Percentiles rank a stretch among this genome's conserved stretches.
Evolutionary conservation across 768 basidiomycete genomes (phyloP).

Genomic region (Boletus reticulatus): DNA sequence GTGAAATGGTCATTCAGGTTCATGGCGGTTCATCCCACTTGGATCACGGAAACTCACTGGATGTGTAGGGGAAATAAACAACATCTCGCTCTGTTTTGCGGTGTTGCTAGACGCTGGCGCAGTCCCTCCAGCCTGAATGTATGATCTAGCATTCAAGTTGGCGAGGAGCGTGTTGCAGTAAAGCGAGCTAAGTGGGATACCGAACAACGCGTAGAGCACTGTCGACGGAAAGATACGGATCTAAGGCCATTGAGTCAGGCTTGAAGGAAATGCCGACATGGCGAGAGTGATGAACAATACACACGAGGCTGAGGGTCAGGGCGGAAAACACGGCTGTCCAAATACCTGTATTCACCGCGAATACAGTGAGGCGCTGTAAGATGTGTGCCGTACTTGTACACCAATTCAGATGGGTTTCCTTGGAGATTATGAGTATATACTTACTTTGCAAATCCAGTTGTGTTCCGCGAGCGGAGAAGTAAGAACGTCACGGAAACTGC

Average conservation of each 20-base stretch:
- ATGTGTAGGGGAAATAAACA: no score
- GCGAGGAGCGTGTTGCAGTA: background rate
- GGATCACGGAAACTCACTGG: no score
- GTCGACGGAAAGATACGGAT: background rate
- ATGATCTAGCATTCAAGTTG: no score
- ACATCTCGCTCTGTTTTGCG: no score
- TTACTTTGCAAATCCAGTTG: background rate
- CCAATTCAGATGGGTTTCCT: background rate
- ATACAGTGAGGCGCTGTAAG: conserved; percentile 2
- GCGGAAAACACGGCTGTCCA: conserved; percentile 45
- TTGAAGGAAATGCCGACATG: no score
- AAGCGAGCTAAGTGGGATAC: conserved; percentile 5
- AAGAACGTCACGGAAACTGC: conserved; percentile 11
- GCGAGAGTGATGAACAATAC: background rate
- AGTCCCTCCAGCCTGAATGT: no score
- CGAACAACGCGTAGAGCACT: background rate
- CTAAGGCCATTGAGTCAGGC: background rate
- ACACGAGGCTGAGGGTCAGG: conserved; percentile 1
- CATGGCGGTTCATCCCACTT: no score
- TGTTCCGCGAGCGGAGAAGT: background rate
- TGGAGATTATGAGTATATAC: background rate
- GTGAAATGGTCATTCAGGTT: no score
- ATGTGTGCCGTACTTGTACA: background rate
- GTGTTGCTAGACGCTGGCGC: no score
- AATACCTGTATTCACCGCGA: conserved; percentile 32